Conservation (phyloP, 495 filamentous ascomycete species). For the Daldinia vernicosa region DNA sequence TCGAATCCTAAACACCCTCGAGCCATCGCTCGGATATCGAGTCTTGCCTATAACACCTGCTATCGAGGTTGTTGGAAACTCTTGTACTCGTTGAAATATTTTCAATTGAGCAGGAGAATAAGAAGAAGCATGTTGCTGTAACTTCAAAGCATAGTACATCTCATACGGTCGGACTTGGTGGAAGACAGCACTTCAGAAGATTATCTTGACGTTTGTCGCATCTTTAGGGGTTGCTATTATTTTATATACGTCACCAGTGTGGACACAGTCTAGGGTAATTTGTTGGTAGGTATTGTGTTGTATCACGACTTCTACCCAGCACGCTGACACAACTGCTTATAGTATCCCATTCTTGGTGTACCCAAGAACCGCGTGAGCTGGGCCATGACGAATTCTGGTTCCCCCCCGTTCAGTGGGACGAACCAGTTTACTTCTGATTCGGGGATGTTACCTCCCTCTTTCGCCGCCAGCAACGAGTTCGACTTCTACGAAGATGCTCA, state of each 20-base stretch:
- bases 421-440: constrained; percentile 30
- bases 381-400: constrained; percentile 38
- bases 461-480: constrained; percentile 28
- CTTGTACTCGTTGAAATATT: constrained; percentile 4
- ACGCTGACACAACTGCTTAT: background rate
- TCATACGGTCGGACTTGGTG: constrained; percentile 25
- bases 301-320: constrained; percentile 9
- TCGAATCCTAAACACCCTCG: constrained; percentile 20
- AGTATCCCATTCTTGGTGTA: background rate
- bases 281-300: constrained; percentile 8
- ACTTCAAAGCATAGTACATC: constrained; percentile 12
- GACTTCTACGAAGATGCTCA: constrained; percentile 30
- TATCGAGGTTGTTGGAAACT: constrained; percentile 2
- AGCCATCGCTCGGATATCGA: constrained; percentile 26
- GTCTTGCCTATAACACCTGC: constrained; percentile 8
- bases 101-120: constrained; percentile 25
- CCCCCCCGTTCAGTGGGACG: constrained; percentile 26
- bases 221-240: background rate
- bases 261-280: background rate
- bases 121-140: constrained; percentile 40
- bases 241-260: constrained; percentile 1
- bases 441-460: constrained; percentile 28
- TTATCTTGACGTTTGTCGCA: background rate
- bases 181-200: constrained; percentile 1
- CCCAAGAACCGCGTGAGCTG: background rate